These are phyloP conservation scores for Globisporangium iwayamae DNA, from an alignment of 352 stramenopile species.

Conservation along the genomic window DNA sequence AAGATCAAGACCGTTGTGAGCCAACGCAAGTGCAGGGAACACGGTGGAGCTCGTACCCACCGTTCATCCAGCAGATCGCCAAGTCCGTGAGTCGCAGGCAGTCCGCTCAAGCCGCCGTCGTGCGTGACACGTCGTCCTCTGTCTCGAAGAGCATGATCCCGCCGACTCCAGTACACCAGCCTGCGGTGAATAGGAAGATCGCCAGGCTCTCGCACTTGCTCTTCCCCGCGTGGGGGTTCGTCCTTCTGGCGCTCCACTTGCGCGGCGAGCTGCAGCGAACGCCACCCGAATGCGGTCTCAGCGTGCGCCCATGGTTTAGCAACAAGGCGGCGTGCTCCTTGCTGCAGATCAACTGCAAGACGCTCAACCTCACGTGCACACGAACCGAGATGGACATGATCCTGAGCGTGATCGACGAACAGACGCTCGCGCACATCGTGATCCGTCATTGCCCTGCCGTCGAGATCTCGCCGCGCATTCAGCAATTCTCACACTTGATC, in stretches of 20 bases:
- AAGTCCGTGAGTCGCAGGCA: background rate
- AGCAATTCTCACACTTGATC: constrained; percentile 28
- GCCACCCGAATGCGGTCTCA: constrained; percentile 20
- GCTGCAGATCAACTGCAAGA: constrained; percentile 23
- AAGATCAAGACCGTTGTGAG: background rate
- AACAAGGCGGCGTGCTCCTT: constrained; percentile 23
- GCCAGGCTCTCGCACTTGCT: constrained; percentile 8
- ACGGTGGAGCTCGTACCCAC: background rate
- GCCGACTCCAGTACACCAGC: constrained; percentile 6
- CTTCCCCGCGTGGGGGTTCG: constrained; percentile 21
- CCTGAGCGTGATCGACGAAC: constrained; percentile 20
- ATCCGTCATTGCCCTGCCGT: constrained; percentile 37
- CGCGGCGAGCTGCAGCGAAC: constrained; percentile 1
- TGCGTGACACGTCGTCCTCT: background rate
- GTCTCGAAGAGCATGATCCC: background rate
- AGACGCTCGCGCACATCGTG: constrained; percentile 23
- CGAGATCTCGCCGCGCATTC: constrained; percentile 24
- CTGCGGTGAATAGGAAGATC: background rate
- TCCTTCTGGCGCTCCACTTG: constrained; percentile 23
- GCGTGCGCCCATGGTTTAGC: constrained; percentile 27
- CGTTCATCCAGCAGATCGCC: background rate
- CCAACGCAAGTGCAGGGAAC: background rate
- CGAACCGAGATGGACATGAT: constrained; percentile 15
- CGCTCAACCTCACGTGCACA: constrained; percentile 9
- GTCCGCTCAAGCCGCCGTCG: background rate